Base-by-base conservation (phyloP, 768 basidiomycete species). In the Gloeopeniophorella convolvens region DNA sequence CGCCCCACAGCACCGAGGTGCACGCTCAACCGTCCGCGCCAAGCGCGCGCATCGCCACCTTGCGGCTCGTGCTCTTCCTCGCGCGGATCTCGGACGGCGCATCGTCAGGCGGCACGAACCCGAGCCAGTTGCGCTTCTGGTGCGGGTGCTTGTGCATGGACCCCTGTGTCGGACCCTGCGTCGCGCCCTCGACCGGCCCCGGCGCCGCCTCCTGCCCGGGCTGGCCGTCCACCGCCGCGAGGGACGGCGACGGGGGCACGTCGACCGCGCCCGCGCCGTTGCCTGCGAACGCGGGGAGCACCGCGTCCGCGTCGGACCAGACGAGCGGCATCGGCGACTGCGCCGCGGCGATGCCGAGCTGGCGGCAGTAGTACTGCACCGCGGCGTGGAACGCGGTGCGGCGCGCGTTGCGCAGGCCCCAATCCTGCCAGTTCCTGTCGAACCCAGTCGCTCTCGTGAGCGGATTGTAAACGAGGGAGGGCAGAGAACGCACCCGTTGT, bases 341-440 rank as follows among this genome's bases (percentile, higher is more conserved):
- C 65, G 70, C 72, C 55, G 76, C 79, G 18, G 68, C 68, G 59
- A 89, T 87, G 28, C 77, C 82, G 8, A 89, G 75, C 60, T 85
- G 77, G 46, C 72, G 76, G 60, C 77, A 84, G 63, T 82, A 89
- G 58, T 81, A 75, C 58, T 86, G 79, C 18, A 80, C 81, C 1
- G 88, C 87, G 8, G 84, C 84, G 60, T 87, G 79, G 70, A 90
- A 90, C 3, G 86, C 83, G 1, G 87, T 89, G 61, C 76, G 80
- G 40, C 85, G 77, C 10, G 74, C 65, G 54, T 69, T 70, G 16
- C 74, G 76, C 23, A 82, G 66, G 21, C 77, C 76, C 85, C 85
- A 89, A 63, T 81, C 79, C 59, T 74, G 70, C 71, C 72, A 74
- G 20, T 67, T 72, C 67, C 77, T 70, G 61, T 63, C 63, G 33